Evolutionary conservation across 2,329 filamentous ascomycete species (phyloP), one percentile per base, ranked within the genome.

Genomic region (Penicillium janthinellum): DNA sequence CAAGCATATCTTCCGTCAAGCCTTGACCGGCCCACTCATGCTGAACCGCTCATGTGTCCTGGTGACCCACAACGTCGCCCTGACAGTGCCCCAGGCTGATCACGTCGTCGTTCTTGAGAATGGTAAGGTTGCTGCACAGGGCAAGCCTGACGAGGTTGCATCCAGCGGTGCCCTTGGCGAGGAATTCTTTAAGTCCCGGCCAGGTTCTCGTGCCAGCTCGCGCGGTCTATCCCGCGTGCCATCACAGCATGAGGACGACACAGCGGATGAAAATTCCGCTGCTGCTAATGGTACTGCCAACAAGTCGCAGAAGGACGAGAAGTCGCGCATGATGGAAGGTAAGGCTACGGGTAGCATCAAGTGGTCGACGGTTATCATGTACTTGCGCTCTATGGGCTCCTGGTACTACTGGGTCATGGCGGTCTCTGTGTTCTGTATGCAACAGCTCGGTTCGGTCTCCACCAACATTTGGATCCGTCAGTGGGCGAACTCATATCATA

Each of bases 1-100:
- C 2, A 96, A 97, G 75, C 97, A 96, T 89, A 98, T 99, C 66
- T 98, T 98, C 78, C 90, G 90, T 73, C 90, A 96, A 76, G 96
- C 93, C 60, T 88, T 99, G 64, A 88, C 88, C 68, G 95, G 95
- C 2, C 90, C 91, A 5, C 79, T 99, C 54, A 98, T 99, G 95
- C 80, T 84, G 59, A 84, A 88, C 71, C 88, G 95, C 44, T 98
- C 95, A 31, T 98, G 95, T 75, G 91, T 99, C 56, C 83, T 99
- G 45, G 94, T 99, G 38, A 97, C 95, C 0, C 95, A 99, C 80
- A 99, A 98, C 71, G 86, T 95, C 31, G 86, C 90, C n/a, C 84
- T 99, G 17, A 95, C 92, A 67, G 87, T 92, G 7, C 92, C 93
- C 5, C 83, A 87, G 38, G 88, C 94, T 0, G 86, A 92, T 57